A percentile compares a stretch with the other conserved stretches of the same genome.
phyloP scores from a whole-genome alignment of 1,284 basidiomycete species.

The Tylopilus orsonianus region DNA sequence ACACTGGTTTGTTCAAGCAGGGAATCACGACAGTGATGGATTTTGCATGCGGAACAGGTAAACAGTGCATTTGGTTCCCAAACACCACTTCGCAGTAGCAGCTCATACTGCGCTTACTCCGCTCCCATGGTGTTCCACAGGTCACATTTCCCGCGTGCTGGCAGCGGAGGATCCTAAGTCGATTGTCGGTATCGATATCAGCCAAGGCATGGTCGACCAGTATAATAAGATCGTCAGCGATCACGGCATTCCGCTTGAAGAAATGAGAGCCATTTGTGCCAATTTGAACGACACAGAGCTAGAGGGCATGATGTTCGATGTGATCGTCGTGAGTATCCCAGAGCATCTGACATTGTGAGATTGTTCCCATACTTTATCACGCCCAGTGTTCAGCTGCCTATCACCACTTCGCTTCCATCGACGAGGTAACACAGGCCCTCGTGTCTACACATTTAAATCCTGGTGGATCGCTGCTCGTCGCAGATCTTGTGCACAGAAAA shows the following conservation, averaged over 20 bases:
- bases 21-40: slow-evolving; percentile 61
- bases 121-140: slow-evolving; percentile 32
- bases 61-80: no score
- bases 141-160: slow-evolving; percentile 56
- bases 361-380: neutral
- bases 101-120: neutral
- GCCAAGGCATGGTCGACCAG: slow-evolving; percentile 59
- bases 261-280: slow-evolving; percentile 58
- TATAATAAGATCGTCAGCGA: slow-evolving; percentile 57
- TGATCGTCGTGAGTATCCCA: slow-evolving; percentile 49
- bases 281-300: slow-evolving; percentile 43
- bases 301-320: slow-evolving; percentile 56
- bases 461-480: slow-evolving; percentile 58
- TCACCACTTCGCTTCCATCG: slow-evolving; percentile 62
- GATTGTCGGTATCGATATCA: slow-evolving; percentile 71
- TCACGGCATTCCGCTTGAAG: slow-evolving; percentile 56
- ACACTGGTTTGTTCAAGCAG: slow-evolving; percentile 51
- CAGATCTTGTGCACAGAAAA: slow-evolving; percentile 45
- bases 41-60: slow-evolving; percentile 70
- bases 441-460: slow-evolving; percentile 54
- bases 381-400: slow-evolving; percentile 66
- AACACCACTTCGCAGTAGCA: no score
- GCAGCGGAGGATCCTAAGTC: slow-evolving; percentile 50
- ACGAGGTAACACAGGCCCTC: slow-evolving; percentile 51
- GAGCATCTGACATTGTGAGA: neutral